phyloP scores from a whole-genome alignment of 1,139 yeast genomes.

The Scheffersomyces illinoinensis region DNA sequence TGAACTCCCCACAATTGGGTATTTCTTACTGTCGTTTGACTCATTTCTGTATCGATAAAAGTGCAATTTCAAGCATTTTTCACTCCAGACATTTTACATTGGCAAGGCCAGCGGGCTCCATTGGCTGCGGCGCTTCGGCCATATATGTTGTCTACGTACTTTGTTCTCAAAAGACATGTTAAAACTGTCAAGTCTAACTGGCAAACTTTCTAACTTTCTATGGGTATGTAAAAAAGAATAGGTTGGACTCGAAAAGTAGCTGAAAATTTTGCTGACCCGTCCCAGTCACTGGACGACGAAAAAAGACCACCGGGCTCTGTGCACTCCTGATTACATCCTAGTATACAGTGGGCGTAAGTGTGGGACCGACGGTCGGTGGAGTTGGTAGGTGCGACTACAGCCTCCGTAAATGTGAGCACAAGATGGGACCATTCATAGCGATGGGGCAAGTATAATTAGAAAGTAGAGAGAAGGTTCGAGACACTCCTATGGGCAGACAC shows the following conservation, averaged over 20 bases:
- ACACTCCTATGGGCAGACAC: neutral
- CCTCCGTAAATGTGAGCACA: neutral
- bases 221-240: neutral
- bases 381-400: neutral
- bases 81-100: neutral
- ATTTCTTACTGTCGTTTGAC: neutral
- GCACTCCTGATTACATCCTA: constrained; percentile 3
- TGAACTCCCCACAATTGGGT: neutral
- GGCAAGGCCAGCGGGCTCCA: neutral
- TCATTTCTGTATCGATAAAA: neutral
- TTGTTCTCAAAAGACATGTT: constrained; percentile 52
- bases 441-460: neutral
- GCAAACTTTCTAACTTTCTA: constrained; percentile 3
- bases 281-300: constrained; percentile 8
- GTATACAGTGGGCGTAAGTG: constrained; percentile 1
- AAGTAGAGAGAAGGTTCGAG: neutral
- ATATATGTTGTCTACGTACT: constrained; percentile 32
- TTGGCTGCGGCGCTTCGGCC: neutral
- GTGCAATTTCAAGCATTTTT: neutral
- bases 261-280: constrained; percentile 23
- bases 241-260: constrained; percentile 6
- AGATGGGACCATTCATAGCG: neutral
- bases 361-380: constrained; percentile 1
- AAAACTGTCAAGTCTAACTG: constrained; percentile 5
- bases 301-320: constrained; percentile 4